Base-by-base conservation (phyloP, 1,284 basidiomycete genomes). In the Moesziomyces globuligerus region DNA sequence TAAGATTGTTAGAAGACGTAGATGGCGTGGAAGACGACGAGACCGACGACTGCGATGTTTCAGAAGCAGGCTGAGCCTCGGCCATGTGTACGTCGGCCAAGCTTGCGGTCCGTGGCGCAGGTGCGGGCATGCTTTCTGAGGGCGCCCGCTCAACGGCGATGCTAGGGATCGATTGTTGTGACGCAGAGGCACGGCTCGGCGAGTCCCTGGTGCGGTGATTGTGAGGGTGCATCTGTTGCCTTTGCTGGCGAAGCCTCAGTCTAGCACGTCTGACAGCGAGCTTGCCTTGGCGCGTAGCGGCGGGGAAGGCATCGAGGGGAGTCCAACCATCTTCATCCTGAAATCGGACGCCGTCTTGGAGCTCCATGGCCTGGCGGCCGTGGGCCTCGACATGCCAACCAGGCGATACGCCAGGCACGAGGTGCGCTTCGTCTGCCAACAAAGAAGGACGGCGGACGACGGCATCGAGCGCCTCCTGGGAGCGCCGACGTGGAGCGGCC, bases 301-400 rank as follows among this genome's bases (percentile, higher is more conserved):
- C 69, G 1, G 69, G 69, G 20, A 72, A 72, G 36, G 64, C 69
- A 8, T 73, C 52, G 17, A 73, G 53, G 1, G 71, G 71, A n/a
- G 66, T 61, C 71, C 71, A 73, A 24, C 71, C 71, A n/a, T 65
- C 66, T 20, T 73, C 71, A 38, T 73, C 71, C 20, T 56, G 36
- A 48, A 47, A 55, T 7, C 65, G 65, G 11, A 68, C 37, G 37
- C 69, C 69, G 17, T 62, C 64, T 34, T 72, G 69, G 25, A 72
- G 42, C 38, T 67, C 62, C 69, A 72, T 72, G 41, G 69, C 69
- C 32, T 68, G 69, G n/a, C 45, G 43, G 51, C 69, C 69, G 17
- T 58, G 53, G 15, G 69, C 64, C 37, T 64, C 71, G 10, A 74
- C 69, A 20, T 74, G 72, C 72, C 72, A 74, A 55, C 72, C 72